These are phyloP conservation scores for Coemansia brasiliensis DNA, from an alignment of 192 early-diverging fungal species.

Conservation along the genomic window DNA sequence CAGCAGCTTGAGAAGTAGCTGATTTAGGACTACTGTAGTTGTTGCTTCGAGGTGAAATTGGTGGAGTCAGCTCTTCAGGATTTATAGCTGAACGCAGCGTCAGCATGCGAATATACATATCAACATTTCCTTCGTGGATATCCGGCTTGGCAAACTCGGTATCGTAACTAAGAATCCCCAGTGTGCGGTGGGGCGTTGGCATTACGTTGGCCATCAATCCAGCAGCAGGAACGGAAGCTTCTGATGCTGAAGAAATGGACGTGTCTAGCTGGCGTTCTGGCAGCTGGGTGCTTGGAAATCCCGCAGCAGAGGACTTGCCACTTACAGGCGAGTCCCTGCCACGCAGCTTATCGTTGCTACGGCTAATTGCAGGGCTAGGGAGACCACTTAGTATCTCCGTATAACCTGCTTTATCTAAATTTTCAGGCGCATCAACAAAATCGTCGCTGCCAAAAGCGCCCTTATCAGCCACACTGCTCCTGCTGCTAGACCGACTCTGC, in stretches of 20 bases:
- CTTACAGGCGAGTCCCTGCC: background rate
- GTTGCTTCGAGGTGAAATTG: constrained; percentile 9
- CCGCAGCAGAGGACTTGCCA: too few relatives aligned
- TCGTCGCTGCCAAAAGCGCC: background rate
- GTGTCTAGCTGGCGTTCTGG: background rate
- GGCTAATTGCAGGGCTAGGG: constrained; percentile 7
- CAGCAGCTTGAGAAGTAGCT: too few relatives aligned
- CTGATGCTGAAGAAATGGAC: background rate
- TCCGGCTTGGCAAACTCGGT: constrained; percentile 16
- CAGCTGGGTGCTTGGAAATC: too few relatives aligned
- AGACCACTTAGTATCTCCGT: background rate
- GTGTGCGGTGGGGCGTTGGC: background rate
- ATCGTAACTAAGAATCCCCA: constrained; percentile 5
- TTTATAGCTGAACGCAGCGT: constrained; percentile 21
- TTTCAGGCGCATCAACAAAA: constrained; percentile 9
- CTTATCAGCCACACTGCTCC: background rate
- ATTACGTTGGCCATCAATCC: background rate
- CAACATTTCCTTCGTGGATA: constrained; percentile 22
- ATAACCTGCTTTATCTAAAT: background rate
- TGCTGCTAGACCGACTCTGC: background rate
- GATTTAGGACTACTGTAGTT: background rate
- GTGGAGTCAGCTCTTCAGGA: constrained; percentile 20
- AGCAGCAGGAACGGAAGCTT: background rate
- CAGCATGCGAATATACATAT: constrained; percentile 32
- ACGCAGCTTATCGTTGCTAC: background rate